Evolutionary conservation across 2,329 filamentous ascomycete genomes (phyloP).

Genomic region (Ceratocystis albifundus): DNA sequence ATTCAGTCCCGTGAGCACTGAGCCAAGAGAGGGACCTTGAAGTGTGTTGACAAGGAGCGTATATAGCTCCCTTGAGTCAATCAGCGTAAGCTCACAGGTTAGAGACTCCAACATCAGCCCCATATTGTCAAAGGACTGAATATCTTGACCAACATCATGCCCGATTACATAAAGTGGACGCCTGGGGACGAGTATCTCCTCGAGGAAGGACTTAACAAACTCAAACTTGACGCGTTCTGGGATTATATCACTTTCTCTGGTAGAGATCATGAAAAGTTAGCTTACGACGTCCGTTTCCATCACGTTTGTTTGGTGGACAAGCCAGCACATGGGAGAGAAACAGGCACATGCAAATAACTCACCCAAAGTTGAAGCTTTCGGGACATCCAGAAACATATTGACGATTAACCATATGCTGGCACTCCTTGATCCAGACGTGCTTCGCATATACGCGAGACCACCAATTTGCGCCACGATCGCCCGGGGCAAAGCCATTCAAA

Average conservation of each 20-base stretch:
- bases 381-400: constrained; percentile 62
- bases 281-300: too few species aligned
- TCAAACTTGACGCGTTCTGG: constrained; percentile 43
- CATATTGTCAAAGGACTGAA: constrained; percentile 54
- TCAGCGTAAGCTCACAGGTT: constrained; percentile 37
- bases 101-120: constrained; percentile 49
- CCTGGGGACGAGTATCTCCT: neutral
- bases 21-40: constrained; percentile 45
- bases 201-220: neutral
- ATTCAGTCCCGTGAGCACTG: constrained; percentile 52
- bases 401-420: constrained; percentile 52
- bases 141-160: constrained; percentile 57
- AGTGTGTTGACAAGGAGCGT: constrained; percentile 46
- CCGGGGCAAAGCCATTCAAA: constrained; percentile 46
- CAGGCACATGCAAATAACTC: constrained; percentile 28
- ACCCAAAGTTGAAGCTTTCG: constrained; percentile 65
- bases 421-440: constrained; percentile 68
- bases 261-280: neutral
- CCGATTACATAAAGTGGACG: constrained; percentile 48
- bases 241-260: constrained; percentile 25
- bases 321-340: neutral
- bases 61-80: constrained; percentile 66
- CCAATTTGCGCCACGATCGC: constrained; percentile 54
- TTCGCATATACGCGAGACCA: constrained; percentile 51
- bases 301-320: neutral